Base-by-base conservation (phyloP, 2,329 filamentous ascomycete genomes). In the Xylaria digitata region DNA sequence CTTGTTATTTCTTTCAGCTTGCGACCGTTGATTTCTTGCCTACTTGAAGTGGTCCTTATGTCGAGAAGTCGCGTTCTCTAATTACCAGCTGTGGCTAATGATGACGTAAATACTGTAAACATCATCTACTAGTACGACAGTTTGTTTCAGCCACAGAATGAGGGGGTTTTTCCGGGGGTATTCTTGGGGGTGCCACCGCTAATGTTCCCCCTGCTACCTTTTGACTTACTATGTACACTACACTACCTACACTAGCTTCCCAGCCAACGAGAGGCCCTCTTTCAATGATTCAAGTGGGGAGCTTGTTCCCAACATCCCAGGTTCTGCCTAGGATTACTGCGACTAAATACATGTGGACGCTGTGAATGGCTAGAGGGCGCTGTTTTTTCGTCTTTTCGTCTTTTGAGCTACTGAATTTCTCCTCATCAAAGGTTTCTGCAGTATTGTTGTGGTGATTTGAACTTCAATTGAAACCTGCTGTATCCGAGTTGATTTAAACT, bases 271-370 rank as follows among this genome's bases (percentile, higher is more conserved):
- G 67, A 70, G 19, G 48, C 32, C 21, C 23, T 21, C 48, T 13
- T 26, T 15, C 53, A 19, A 49, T 61, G 59, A 53, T 55, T 68
- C 17, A 46, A 56, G 71, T 74, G 70, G 72, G 43, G 48, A 63
- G 30, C 32, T 58, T 19, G 42, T 54, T 15, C 37, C 37, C 37
- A 15, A 13, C 26, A 26, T 26, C 26, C 26, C 26, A 34, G 32
- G 9, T 34, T 34, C 7, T 34, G 9, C 7, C 7, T 1, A 5
- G 37, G 13, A 15, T 15, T 15, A 13, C 13, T 40, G 4, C 9
- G 11, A 40, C 37, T 40, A 15, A 15, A 5, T 40, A 40, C 9
- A 5, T 40, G 1, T 57, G n/a, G 43, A 63, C 43, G n/a, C 58
- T 46, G 34, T 26, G 32, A 43, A 55, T 37, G 50, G 52, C 52